These are phyloP conservation scores for Diaporthe vaccinii DNA, from an alignment of 2,329 filamentous ascomycete genomes.

Conservation along the genomic window DNA sequence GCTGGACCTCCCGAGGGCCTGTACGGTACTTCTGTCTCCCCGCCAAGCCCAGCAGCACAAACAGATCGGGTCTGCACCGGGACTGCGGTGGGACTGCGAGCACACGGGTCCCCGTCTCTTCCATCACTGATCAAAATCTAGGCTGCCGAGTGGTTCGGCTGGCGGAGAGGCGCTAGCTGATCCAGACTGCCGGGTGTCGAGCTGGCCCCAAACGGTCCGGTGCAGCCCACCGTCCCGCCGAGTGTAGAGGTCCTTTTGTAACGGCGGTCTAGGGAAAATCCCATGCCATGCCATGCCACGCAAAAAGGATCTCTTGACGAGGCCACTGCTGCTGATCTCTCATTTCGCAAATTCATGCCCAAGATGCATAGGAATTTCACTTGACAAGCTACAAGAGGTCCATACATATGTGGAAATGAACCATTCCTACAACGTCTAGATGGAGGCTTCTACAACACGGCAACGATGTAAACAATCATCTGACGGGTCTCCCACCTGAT, in stretches of 20 bases:
- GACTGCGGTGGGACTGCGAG: not conserved
- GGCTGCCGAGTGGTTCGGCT: not conserved
- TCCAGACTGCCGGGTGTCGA: slow-evolving; percentile 31
- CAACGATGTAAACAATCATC: not conserved
- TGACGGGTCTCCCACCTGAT: not conserved
- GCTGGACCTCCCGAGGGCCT: slow-evolving; percentile 13
- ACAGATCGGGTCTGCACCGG: not conserved
- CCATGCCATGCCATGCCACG: not conserved
- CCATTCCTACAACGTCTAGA: not conserved
- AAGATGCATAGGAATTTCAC: not conserved
- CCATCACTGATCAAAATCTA: not conserved
- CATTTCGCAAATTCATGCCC: not conserved
- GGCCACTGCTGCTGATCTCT: not conserved
- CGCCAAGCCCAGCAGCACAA: slow-evolving; percentile 20
- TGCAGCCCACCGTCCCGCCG: not conserved
- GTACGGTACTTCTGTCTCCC: slow-evolving; percentile 35
- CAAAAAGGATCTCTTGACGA: not conserved
- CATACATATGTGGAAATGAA: too few relatives aligned
- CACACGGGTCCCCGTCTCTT: not conserved
- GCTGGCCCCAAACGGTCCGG: slow-evolving; percentile 22
- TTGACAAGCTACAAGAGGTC: not conserved
- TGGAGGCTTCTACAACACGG: not conserved
- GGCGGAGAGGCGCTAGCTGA: slow-evolving; percentile 3
- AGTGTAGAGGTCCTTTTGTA: slow-evolving; percentile 5
- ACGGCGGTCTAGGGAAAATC: not conserved